These are phyloP conservation scores for Cerioporus squamosus DNA, from an alignment of 1,284 basidiomycete species.

Conservation along the genomic window DNA sequence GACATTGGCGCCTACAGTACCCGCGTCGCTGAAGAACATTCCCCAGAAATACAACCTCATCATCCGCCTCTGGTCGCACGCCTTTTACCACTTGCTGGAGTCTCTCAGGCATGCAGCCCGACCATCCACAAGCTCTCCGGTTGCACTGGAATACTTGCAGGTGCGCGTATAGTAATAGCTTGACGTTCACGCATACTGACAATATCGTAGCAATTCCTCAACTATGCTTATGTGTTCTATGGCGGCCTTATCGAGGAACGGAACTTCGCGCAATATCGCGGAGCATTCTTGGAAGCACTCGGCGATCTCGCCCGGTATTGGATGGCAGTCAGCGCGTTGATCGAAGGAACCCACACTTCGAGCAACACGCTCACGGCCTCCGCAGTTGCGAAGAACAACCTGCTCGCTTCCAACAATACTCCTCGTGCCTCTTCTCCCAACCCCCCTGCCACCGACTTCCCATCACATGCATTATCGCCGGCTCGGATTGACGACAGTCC, in stretches of 20 bases:
- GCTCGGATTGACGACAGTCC: slow-evolving; percentile 69
- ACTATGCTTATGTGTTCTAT: slow-evolving; percentile 95
- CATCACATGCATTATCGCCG: slow-evolving; percentile 24
- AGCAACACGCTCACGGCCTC: slow-evolving; percentile 47
- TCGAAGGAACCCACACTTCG: slow-evolving; percentile 47
- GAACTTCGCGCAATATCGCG: slow-evolving; percentile 70
- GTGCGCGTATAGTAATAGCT: slow-evolving; percentile 16
- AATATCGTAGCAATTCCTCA: slow-evolving; percentile 72
- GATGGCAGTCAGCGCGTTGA: slow-evolving; percentile 87
- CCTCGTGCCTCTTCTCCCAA: slow-evolving; percentile 30
- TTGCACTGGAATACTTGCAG: slow-evolving; percentile 42
- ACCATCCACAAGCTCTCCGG: slow-evolving; percentile 79
- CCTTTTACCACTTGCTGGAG: slow-evolving; percentile 90
- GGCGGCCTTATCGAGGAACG: slow-evolving; percentile 88
- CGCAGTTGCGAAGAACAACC: slow-evolving; percentile 34
- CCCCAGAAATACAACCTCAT: slow-evolving; percentile 96
- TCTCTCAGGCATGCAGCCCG: slow-evolving; percentile 83
- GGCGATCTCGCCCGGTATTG: slow-evolving; percentile 95
- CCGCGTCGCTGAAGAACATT: slow-evolving; percentile 86
- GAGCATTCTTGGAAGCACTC: slow-evolving; percentile 93
- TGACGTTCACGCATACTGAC: not conserved
- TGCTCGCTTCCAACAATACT: slow-evolving; percentile 24
- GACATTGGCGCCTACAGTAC: slow-evolving; percentile 85
- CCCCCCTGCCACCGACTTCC: slow-evolving; percentile 34
- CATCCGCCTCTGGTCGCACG: slow-evolving; percentile 90